These are phyloP conservation scores for Vigna trinervia DNA, from an alignment of 306 rosid genomes.

Conservation along the genomic window DNA sequence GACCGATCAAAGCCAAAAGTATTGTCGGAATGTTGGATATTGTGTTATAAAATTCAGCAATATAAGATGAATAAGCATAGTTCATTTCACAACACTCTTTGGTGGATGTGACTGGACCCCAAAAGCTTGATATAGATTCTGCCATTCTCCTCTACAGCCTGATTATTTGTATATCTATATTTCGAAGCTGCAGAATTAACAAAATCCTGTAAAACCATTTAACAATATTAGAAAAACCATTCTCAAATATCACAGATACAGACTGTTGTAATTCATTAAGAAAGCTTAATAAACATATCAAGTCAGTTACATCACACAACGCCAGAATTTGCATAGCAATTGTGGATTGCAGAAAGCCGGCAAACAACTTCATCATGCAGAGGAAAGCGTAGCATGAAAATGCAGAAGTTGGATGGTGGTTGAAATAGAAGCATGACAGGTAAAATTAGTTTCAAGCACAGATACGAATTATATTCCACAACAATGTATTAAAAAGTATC, in stretches of 20 bases:
- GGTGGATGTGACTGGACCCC: conserved; percentile 95
- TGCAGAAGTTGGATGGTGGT: background rate
- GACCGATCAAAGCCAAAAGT: conserved; percentile 86
- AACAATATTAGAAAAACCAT: conserved; percentile 34
- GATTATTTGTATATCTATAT: conserved; percentile 30
- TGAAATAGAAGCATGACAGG: background rate
- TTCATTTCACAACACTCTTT: conserved; percentile 87
- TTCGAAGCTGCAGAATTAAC: conserved; percentile 42
- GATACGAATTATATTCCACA: background rate
- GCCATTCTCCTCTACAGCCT: conserved; percentile 61
- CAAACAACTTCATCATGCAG: background rate
- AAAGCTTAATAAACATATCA: background rate
- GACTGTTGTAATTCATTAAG: background rate
- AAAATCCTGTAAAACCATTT: conserved; percentile 42
- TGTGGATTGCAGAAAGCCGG: background rate
- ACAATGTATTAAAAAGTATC: background rate
- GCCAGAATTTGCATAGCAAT: too few relatives aligned
- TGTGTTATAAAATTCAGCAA: conserved; percentile 90
- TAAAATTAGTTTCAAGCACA: conserved; percentile 14
- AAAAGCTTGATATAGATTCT: conserved; percentile 72
- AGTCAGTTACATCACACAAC: background rate
- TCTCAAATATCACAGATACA: background rate
- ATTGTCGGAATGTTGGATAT: conserved; percentile 78
- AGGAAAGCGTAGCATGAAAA: background rate
- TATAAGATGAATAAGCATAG: conserved; percentile 67